Evolutionary conservation across 148 eudicot species (phyloP), one percentile per base, ranked within the genome.

Genomic region (Rhododendron simsii): DNA sequence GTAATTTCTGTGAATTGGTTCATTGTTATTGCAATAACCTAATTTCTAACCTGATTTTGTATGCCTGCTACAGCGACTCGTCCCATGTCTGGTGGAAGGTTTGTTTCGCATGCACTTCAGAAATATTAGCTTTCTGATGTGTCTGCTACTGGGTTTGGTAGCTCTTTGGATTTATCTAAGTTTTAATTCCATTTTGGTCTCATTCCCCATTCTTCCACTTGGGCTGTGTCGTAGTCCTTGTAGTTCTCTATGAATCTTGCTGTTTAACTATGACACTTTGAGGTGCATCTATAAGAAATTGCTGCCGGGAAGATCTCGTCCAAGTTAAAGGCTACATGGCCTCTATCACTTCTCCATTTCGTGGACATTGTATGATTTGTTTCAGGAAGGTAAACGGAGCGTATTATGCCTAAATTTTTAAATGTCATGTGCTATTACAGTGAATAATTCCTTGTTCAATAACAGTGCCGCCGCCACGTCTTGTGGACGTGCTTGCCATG

Each of bases 221-320:
- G 45, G 45, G 45, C 45, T 41, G 45, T 41, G 45, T 41, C 45
- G 7, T 41, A 41, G 45, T 97, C 57, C 89, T 84, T 89, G 80
- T 91, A 92, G 91, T 91, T 85, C 91, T 85, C 89, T 82, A 50
- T 90, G 89, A 89, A 20, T 85, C 61, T 89, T 89, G 86, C 65
- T 90, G 86, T 84, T 87, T 88, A 89, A 90, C 91, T 83, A 84
- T 89, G 45, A 41, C 92, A 88, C 90, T 85, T 82, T 91, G 90
- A 90, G 93, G 95, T 90, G 95, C 87, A 86, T 91, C 93, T 89
- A 84, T 89, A 89, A 85, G 91, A 91, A 91, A 91, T 88, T 91
- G 98, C 93, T 89, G 96, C 94, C 87, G 91, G 88, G 95, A 86
- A 91, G 99, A 93, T 92, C 92, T 92, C 88, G 84, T 92, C 88